These are phyloP conservation scores for Trypanosoma platydactyli DNA, from an alignment of 208 protist genomes.

Conservation along the genomic window DNA sequence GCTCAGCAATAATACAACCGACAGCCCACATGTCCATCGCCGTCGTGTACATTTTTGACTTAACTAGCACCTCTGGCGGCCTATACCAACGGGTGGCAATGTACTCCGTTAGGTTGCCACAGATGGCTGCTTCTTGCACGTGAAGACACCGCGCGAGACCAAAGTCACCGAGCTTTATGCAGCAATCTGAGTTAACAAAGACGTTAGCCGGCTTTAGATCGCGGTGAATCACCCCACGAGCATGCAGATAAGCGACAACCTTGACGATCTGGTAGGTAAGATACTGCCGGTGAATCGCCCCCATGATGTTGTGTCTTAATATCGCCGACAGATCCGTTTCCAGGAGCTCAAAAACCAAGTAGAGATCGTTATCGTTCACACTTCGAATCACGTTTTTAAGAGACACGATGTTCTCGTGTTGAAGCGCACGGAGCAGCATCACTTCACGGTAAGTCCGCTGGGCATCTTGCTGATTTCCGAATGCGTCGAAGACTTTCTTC, in stretches of 20 bases:
- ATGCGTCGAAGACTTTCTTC: slow-evolving; percentile 98
- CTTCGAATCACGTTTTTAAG: slow-evolving; percentile 96
- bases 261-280: slow-evolving; percentile 96
- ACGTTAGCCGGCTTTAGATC: slow-evolving; percentile 94
- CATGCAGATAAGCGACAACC: slow-evolving; percentile 94
- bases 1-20: slow-evolving; percentile 97
- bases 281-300: slow-evolving; percentile 93
- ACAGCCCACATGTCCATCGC: slow-evolving; percentile 99
- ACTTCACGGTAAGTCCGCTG: slow-evolving; percentile 97
- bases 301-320: slow-evolving; percentile 95
- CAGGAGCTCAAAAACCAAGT: slow-evolving; percentile 97
- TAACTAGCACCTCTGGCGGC: slow-evolving; percentile 97
- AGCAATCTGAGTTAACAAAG: slow-evolving; percentile 92
- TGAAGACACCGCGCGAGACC: slow-evolving; percentile 94
- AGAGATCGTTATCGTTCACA: slow-evolving; percentile 96
- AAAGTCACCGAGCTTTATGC: slow-evolving; percentile 97
- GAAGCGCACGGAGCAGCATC: slow-evolving; percentile 92
- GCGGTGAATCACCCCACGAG: slow-evolving; percentile 86
- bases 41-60: slow-evolving; percentile 94
- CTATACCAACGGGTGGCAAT: slow-evolving; percentile 98
- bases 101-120: slow-evolving; percentile 93
- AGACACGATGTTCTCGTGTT: slow-evolving; percentile 91
- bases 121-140: slow-evolving; percentile 32
- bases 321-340: slow-evolving; percentile 93
- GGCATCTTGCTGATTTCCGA: slow-evolving; percentile 91